These are phyloP conservation scores for Albugo candida DNA, from an alignment of 352 stramenopile genomes.

Conservation along the genomic window DNA sequence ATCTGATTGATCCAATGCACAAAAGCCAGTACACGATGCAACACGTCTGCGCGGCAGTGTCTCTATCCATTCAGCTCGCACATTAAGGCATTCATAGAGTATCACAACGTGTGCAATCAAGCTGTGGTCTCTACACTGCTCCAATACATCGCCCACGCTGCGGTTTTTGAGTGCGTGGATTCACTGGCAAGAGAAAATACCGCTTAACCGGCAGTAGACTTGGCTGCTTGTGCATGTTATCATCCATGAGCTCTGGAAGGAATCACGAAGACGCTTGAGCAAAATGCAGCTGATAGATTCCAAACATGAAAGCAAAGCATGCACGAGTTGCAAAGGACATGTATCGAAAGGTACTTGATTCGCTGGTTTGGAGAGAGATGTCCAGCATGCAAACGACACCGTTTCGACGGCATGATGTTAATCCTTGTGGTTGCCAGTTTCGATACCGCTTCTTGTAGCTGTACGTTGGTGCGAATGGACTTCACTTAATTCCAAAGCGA, in stretches of 20 bases:
- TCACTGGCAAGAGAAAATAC: no score
- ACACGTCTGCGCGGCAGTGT: constrained; percentile 26
- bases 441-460: constrained; percentile 39
- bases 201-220: no score
- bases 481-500: constrained; percentile 62
- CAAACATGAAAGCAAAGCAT: constrained; percentile 57
- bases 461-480: constrained; percentile 33
- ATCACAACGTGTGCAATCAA: constrained; percentile 39
- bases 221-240: constrained; percentile 13
- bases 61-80: constrained; percentile 59
- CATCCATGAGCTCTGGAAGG: constrained; percentile 5
- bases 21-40: constrained; percentile 43
- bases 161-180: constrained; percentile 25
- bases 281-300: no score
- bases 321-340: constrained; percentile 82
- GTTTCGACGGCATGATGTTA: constrained; percentile 25
- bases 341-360: constrained; percentile 43
- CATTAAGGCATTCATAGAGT: constrained; percentile 43
- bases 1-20: constrained; percentile 33
- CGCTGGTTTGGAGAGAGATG: constrained; percentile 22
- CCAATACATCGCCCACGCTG: constrained; percentile 44
- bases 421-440: constrained; percentile 19
- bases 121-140: constrained; percentile 15
- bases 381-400: constrained; percentile 21
- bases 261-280: no score